Evolutionary conservation across 129 eudicot genomes (phyloP), one percentile per base, ranked within the genome.

Genomic region (Solidago caesia): DNA sequence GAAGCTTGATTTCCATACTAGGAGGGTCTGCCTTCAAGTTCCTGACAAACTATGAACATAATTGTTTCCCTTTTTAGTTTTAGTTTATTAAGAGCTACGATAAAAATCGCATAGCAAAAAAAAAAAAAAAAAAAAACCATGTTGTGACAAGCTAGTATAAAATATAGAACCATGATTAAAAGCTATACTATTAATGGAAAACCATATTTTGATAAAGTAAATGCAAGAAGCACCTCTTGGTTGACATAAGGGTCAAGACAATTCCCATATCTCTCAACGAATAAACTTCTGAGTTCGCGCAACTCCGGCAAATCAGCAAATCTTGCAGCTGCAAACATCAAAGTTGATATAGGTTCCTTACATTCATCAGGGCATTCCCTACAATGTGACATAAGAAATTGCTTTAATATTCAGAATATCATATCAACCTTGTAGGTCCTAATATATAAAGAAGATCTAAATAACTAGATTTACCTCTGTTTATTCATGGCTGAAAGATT

Each of bases 301-400:
- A 95, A 72, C 63, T 95, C 99, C 0, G 99, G 99, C 75, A 95
- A 68, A 81, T 95, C 99, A 39, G 97, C 94, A 62, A 95, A 85
- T 73, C 97, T 85, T 64, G 99, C 97, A 21, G 97, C 97, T 5
- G 99, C 97, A 80, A 82, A 89, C 81, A 85, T 86, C 84, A 95
- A 74, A 44, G 95, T 84, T 8, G 96, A 11, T 14, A 84, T 83
- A 46, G 99, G 87, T 75, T 85, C 90, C 70, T 79, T 85, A 74
- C 97, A 95, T 56, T 95, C 94, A 61, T 89, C 92, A 4, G 99
- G 97, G 64, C 97, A 95, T 80, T 89, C 97, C 70, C 99, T 95
- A 76, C 55, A 60, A 0, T 29, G 44, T 33, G 62, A 70, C 43
- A 42, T 7, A 81, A 41, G 7, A 58, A 29, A 63, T 63, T 7